phyloP scores from a whole-genome alignment of 2,329 filamentous ascomycete species.

The Venturia aucupariae region DNA sequence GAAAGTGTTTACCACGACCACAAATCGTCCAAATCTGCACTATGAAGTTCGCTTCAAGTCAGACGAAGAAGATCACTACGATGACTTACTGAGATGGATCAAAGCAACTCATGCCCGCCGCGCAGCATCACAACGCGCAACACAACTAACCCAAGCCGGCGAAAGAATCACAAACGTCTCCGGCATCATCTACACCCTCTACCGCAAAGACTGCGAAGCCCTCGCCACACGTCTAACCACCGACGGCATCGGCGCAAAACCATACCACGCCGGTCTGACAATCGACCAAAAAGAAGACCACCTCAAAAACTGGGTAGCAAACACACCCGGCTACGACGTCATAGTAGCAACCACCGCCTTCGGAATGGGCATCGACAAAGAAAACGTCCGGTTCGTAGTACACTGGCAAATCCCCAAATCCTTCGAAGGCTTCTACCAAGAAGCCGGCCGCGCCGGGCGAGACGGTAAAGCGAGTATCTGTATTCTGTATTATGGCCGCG shows the following conservation, averaged over 20 bases:
- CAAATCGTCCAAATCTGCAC: conserved; percentile 76
- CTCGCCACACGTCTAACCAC: conserved; percentile 56
- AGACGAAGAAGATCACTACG: conserved; percentile 64
- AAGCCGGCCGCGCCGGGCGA: conserved; percentile 82
- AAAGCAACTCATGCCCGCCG: conserved; percentile 62
- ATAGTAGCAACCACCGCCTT: conserved; percentile 95
- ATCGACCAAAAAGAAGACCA: conserved; percentile 61
- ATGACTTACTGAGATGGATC: conserved; percentile 70
- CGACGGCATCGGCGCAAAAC: conserved; percentile 63
- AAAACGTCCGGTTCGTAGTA: conserved; percentile 86
- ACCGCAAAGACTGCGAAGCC: conserved; percentile 63
- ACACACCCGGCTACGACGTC: conserved; percentile 71
- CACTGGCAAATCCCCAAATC: conserved; percentile 92
- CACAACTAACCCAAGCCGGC: conserved; percentile 45
- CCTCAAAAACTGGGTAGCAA: conserved; percentile 61
- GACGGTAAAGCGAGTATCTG: conserved; percentile 82
- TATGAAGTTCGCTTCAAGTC: conserved; percentile 79
- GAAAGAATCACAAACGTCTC: conserved; percentile 49
- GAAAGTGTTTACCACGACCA: conserved; percentile 72
- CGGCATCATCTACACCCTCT: conserved; percentile 74
- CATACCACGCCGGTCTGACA: conserved; percentile 62
- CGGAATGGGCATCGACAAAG: conserved; percentile 96
- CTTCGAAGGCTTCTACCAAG: conserved; percentile 94
- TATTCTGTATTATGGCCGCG: conserved; percentile 82
- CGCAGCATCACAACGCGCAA: conserved; percentile 43